Evolutionary conservation across 345 rosid species (phyloP).

Genomic region (Arabis alpina): DNA sequence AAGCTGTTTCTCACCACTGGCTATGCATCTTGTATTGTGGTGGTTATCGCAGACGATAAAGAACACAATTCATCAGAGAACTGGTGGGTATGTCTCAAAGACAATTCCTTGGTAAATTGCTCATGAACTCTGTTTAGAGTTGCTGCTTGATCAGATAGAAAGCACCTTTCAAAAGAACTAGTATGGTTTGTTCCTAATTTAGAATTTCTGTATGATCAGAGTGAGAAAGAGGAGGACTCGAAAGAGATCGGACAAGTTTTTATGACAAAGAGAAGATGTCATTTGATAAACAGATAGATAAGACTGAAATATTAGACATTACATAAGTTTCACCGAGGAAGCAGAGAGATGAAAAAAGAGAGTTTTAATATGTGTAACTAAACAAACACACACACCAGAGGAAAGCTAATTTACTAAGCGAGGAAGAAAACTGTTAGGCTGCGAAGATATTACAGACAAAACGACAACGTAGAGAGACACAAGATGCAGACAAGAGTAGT

Average conservation of each 20-base stretch:
- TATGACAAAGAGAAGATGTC: conserved; percentile 35
- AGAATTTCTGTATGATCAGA: background rate
- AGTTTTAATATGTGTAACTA: conserved; percentile 20
- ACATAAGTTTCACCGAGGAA: conserved; percentile 17
- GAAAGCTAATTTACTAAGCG: conserved; percentile 35
- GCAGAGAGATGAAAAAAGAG: conserved; percentile 7
- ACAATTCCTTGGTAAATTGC: too few species aligned
- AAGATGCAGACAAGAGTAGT: conserved; percentile 29
- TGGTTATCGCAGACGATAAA: too few species aligned
- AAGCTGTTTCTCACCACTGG: too few species aligned
- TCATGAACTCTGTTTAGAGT: too few species aligned
- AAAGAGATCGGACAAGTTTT: background rate
- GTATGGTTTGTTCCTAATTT: background rate
- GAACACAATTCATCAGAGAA: too few species aligned
- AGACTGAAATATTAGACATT: conserved; percentile 35
- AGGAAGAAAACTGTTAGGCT: conserved; percentile 29
- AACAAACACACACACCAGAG: conserved; percentile 40
- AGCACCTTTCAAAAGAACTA: too few species aligned
- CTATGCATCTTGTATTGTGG: too few species aligned
- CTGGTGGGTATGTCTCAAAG: too few species aligned
- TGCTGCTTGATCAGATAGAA: too few species aligned
- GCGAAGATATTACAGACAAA: conserved; percentile 44
- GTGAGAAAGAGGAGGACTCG: background rate
- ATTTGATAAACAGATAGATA: conserved; percentile 29
- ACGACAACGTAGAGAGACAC: conserved; percentile 34